Evolutionary conservation across 805 yeast species (phyloP).

Genomic region (Cyberlindnera veronae): DNA sequence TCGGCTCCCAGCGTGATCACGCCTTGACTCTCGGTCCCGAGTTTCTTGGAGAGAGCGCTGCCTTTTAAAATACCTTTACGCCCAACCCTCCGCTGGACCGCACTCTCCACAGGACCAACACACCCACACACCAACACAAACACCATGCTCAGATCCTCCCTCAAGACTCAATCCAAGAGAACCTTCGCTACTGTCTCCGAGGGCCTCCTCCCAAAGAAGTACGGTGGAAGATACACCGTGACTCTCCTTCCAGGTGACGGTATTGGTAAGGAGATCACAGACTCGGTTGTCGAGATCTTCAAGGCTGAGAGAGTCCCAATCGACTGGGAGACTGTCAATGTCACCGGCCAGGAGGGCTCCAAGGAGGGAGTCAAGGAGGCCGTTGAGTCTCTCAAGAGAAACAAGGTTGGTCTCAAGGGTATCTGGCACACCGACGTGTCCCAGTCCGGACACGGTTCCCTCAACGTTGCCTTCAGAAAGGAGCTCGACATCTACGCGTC

Average conservation of each 20-base stretch:
- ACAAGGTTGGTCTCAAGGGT: slow-evolving; percentile 96
- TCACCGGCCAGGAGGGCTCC: slow-evolving; percentile 51
- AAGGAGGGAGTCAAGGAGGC: slow-evolving; percentile 73
- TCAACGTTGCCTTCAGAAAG: slow-evolving; percentile 95
- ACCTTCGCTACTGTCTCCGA: slow-evolving; percentile 58
- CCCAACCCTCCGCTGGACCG: slow-evolving; percentile 4
- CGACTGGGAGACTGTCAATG: slow-evolving; percentile 85
- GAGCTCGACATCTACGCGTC: slow-evolving; percentile 95
- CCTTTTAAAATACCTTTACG: neutral
- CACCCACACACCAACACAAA: neutral
- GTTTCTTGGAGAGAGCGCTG: neutral
- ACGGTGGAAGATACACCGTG: slow-evolving; percentile 92
- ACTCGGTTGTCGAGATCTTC: slow-evolving; percentile 88
- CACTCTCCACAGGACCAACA: neutral
- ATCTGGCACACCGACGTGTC: slow-evolving; percentile 87
- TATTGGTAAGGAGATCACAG: slow-evolving; percentile 93
- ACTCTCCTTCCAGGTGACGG: slow-evolving; percentile 98
- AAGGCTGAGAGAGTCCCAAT: slow-evolving; percentile 85
- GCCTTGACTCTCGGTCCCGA: slow-evolving; percentile 12
- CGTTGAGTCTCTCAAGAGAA: slow-evolving; percentile 87
- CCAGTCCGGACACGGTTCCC: slow-evolving; percentile 73
- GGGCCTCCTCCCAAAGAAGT: slow-evolving; percentile 75
- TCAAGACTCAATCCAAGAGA: slow-evolving; percentile 31
- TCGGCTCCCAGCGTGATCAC: slow-evolving; percentile 14
- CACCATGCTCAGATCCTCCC: slow-evolving; percentile 31